A percentile compares a stretch with the other conserved stretches of the same genome.
Evolutionary conservation across 2,329 filamentous ascomycete species (phyloP).

Genomic region (Capronia americana): DNA sequence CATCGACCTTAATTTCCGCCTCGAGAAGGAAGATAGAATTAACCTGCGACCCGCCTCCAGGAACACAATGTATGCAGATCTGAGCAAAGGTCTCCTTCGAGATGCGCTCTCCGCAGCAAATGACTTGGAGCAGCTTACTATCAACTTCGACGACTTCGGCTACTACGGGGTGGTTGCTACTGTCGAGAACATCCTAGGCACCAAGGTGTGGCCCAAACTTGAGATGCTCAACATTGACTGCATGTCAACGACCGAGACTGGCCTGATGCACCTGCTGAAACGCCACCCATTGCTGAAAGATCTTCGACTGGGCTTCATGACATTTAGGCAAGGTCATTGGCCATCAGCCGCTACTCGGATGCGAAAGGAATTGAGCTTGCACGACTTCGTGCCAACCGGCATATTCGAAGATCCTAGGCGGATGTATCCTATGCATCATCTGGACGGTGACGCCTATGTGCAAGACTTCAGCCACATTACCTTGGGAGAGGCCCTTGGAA

Average conservation of each 20-base stretch:
- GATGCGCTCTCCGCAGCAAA: constrained; percentile 29
- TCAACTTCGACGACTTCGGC: constrained; percentile 39
- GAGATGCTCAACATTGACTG: constrained; percentile 35
- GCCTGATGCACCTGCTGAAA: constrained; percentile 31
- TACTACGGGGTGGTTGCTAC: constrained; percentile 27
- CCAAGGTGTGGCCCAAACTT: constrained; percentile 33
- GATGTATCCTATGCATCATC: constrained; percentile 35
- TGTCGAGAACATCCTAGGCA: constrained; percentile 29
- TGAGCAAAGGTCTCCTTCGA: constrained; percentile 32
- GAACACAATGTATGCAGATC: constrained; percentile 21
- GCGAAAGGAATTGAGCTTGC: constrained; percentile 32
- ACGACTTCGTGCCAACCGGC: constrained; percentile 30
- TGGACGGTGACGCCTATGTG: constrained; percentile 30
- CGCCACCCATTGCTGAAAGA: constrained; percentile 32
- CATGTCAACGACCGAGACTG: constrained; percentile 32
- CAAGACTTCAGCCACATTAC: constrained; percentile 25
- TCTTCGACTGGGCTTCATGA: constrained; percentile 33
- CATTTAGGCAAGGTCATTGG: constrained; percentile 34
- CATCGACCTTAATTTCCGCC: constrained; percentile 34
- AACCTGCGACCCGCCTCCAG: constrained; percentile 16
- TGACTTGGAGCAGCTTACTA: constrained; percentile 30
- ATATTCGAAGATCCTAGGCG: constrained; percentile 33
- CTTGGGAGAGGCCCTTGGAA: constrained; percentile 31
- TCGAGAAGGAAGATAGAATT: constrained; percentile 31
- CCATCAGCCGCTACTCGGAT: constrained; percentile 28